These are phyloP conservation scores for Chlorella sp. DNA, from an alignment of 139 green algal genomes.

Conservation along the genomic window DNA sequence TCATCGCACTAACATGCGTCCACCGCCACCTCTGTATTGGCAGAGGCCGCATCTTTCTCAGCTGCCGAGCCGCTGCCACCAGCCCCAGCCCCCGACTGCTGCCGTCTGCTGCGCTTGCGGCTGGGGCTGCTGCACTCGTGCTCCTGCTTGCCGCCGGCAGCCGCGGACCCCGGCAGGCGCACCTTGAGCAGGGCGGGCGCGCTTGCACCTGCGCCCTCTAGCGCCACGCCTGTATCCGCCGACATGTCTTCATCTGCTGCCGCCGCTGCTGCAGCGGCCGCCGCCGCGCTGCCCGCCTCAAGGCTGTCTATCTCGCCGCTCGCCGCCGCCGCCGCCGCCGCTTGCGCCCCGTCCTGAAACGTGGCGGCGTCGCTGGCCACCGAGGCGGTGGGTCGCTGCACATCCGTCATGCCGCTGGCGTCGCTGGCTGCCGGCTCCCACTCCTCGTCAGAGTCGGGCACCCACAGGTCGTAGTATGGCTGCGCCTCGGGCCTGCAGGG, in stretches of 20 bases:
- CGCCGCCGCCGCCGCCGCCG: background rate
- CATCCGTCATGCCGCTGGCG: slow-evolving; percentile 48
- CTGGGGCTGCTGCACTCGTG: slow-evolving; percentile 8
- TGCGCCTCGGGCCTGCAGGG: slow-evolving; percentile 1
- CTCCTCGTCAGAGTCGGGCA: slow-evolving; percentile 62
- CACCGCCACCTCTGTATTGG: background rate
- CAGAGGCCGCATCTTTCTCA: background rate
- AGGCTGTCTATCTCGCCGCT: background rate
- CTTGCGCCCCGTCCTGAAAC: background rate
- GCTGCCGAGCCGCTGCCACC: background rate
- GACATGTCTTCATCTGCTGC: background rate
- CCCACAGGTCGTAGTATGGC: slow-evolving; percentile 53
- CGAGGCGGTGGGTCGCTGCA: slow-evolving; percentile 2
- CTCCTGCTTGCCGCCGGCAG: background rate
- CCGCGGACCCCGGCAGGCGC: background rate
- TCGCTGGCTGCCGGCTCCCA: slow-evolving; percentile 33
- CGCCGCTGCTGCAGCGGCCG: background rate
- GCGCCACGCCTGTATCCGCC: background rate
- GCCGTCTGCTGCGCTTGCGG: background rate
- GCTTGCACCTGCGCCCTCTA: background rate
- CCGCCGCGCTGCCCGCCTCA: background rate
- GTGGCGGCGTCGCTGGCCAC: slow-evolving; percentile 12
- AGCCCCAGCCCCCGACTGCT: background rate
- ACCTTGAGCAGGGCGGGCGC: no score
- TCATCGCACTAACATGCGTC: background rate